Conservation (phyloP, 371 early-diverging fungal genomes). For the Batrachochytrium dendrobatidis region DNA sequence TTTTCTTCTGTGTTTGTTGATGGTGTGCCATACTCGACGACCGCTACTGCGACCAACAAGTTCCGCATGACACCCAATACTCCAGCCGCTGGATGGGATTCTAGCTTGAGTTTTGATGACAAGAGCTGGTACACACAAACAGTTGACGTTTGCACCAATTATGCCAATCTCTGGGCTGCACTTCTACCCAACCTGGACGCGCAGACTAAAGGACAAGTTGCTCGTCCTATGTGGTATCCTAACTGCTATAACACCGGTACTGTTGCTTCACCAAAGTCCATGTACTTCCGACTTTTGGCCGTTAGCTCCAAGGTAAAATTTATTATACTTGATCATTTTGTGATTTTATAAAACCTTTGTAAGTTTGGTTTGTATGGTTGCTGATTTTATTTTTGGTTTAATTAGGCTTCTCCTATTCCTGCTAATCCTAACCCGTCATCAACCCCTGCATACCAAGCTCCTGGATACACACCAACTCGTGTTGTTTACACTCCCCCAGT, state of each 20-base stretch:
- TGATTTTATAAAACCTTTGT: too few species aligned
- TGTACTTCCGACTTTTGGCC: not conserved
- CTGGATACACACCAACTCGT: too few species aligned
- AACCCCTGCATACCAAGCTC: too few species aligned
- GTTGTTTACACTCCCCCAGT: too few species aligned
- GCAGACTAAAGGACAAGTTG: not conserved
- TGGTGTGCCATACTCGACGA: constrained; percentile 8
- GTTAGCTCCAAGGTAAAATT: too few species aligned
- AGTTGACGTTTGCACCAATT: not conserved
- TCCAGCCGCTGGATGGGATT: not conserved
- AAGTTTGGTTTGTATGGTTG: too few species aligned
- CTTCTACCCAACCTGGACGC: not conserved
- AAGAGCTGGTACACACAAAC: not conserved
- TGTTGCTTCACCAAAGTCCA: not conserved
- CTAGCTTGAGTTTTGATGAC: not conserved
- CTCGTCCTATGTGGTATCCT: not conserved
- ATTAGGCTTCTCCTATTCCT: too few species aligned
- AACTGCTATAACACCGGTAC: not conserved
- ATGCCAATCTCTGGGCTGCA: not conserved
- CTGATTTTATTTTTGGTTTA: too few species aligned
- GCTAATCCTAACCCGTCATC: too few species aligned
- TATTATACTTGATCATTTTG: too few species aligned
- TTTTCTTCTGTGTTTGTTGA: constrained; percentile 10
- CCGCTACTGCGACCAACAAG: not conserved
- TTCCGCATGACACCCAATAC: not conserved